phyloP scores from a whole-genome alignment of 1,284 basidiomycete species.

The Fomitopsis palustris region DNA sequence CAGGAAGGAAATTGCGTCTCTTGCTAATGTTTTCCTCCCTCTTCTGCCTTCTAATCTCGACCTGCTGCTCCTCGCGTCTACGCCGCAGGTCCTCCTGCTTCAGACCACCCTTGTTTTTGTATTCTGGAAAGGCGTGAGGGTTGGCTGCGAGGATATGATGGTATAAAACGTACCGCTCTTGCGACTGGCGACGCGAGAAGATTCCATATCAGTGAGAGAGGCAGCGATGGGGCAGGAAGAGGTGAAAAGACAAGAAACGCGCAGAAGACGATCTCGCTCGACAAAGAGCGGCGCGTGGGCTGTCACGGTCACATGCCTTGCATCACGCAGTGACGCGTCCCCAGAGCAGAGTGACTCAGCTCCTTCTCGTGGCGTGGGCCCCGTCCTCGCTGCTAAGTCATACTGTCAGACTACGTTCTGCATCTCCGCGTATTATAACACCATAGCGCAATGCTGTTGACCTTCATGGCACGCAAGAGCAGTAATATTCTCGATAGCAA shows the following conservation, averaged over 20 bases:
- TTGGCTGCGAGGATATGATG: not conserved
- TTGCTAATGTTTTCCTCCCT: constrained; percentile 97
- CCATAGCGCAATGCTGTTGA: too few species aligned
- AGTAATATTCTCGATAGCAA: too few species aligned
- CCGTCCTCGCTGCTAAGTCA: too few species aligned
- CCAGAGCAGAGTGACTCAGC: not conserved
- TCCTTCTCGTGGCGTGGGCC: not conserved
- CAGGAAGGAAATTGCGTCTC: constrained; percentile 86
- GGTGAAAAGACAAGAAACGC: constrained; percentile 23
- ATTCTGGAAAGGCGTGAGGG: constrained; percentile 33
- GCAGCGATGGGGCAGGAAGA: constrained; percentile 15
- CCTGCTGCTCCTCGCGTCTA: constrained; percentile 94
- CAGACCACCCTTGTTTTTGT: constrained; percentile 79
- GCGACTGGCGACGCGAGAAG: constrained; percentile 35
- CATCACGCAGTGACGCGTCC: constrained; percentile 6
- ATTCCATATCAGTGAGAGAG: constrained; percentile 29
- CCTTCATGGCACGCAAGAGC: too few species aligned
- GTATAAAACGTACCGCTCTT: constrained; percentile 56
- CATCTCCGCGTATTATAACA: too few species aligned
- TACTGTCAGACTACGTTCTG: not conserved
- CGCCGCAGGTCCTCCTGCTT: constrained; percentile 88
- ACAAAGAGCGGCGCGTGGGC: constrained; percentile 23
- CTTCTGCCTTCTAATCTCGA: constrained; percentile 96
- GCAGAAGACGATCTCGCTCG: constrained; percentile 19
- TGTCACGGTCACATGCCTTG: constrained; percentile 23